These are phyloP conservation scores for Cercospora citrullina DNA, from an alignment of 2,329 filamentous ascomycete genomes.

Conservation along the genomic window DNA sequence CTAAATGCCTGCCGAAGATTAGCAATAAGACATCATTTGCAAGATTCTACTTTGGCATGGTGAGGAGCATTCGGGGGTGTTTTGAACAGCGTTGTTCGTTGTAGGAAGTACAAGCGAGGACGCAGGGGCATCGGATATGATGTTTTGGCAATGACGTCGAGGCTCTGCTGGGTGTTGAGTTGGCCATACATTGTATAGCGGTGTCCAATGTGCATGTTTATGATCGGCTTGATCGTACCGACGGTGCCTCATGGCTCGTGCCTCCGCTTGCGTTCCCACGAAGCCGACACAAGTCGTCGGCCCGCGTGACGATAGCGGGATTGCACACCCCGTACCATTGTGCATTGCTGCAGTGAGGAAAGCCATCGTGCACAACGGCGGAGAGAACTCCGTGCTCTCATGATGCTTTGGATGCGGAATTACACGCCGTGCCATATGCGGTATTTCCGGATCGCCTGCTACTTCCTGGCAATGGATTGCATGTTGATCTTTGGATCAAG, in stretches of 20 bases:
- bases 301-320: background rate
- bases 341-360: background rate
- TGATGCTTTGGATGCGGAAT: background rate
- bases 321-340: background rate
- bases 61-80: background rate
- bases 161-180: background rate
- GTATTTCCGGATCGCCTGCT: background rate
- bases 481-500: background rate
- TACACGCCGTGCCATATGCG: background rate
- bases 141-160: background rate
- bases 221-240: background rate
- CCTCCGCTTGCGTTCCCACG: background rate
- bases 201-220: background rate
- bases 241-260: background rate
- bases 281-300: background rate
- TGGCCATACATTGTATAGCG: background rate
- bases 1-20: background rate
- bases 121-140: background rate
- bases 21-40: constrained; percentile 1
- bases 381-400: background rate
- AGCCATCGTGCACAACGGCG: background rate
- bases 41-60: background rate
- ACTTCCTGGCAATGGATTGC: background rate
- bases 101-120: background rate
- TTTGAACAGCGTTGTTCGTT: background rate